Base-by-base conservation (phyloP, 2,329 filamentous ascomycete genomes). In the Mollisiaceae sp. region DNA sequence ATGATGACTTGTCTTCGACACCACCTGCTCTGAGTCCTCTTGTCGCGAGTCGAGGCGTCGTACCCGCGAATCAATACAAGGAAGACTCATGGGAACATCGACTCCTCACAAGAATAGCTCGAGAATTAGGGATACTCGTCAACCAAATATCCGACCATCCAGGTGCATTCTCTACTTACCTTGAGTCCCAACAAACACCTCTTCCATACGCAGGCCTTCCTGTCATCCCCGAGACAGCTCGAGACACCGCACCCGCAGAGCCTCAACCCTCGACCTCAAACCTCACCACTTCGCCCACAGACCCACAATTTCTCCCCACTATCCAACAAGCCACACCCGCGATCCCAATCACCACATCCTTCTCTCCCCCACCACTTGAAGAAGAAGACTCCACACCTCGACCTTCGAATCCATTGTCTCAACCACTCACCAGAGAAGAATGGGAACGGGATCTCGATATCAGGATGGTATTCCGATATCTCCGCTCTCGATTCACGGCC, bases 391-490 rank as follows among this genome's bases (percentile, higher is more conserved):
- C 67, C 8, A 75, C 74, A 12, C 71, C 72, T 9, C 68, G 70
- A 8, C 64, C 70, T 4, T 52, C 63, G 38, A 64, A 68, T 4
- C 47, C 63, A 8, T 52, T 70, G 2, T 60, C 66, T 39, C 59
- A 68, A 24, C 50, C 62, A 6, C 59, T 76, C 0, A 72, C 72
- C 6, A 64, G 67, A 15, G 75, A 82, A 39, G 80, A 92, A 72
- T 99, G 95, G 95, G 94, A 98, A 78, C 89, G 90, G 66, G 92
- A 97, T 62, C 85, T 98, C 5, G 94, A 98, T 74, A 87, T 97
- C 70, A 91, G 91, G 75, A 91, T 97, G 77, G 91, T 98, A 39
- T 98, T 98, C 81, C 88, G 89, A 58, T 98, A 95, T 75, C 84
- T 97, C 36, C 87, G 89, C 65, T 91, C 87, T 20, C 89, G 92